Base-by-base conservation (phyloP, 2,329 filamentous ascomycete genomes). In the Colletotrichum paranaense region DNA sequence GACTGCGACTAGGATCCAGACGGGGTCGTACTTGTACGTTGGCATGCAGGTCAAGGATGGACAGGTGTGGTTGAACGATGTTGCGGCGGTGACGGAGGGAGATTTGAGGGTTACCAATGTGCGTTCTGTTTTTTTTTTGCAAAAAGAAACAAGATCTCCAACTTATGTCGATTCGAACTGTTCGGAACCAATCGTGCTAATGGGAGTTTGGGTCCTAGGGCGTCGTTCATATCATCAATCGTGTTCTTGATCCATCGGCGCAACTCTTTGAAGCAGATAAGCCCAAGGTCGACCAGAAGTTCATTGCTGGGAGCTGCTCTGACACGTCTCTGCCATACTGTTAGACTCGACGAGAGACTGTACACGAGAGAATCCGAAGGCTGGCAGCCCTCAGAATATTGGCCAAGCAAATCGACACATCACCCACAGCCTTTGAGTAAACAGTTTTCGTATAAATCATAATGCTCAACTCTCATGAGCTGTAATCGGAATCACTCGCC, bases 241-340 rank as follows among this genome's bases (percentile, higher is more conserved):
- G 72, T 2, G 71, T 79, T 11, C 49, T 80, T 9, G 76, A 79
- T 28, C 78, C 78, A 5, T 78, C 76, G 8, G 75, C 77, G 4
- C 77, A 77, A 72, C 62, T 79, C 22, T 78, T 78, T 53, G 77
- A 78, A 59, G 67, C 53, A 9, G 78, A 80, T 64, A 35, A 77
- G 32, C 72, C 75, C 5, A 77, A 75, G 68, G 74, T 69, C 5
- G 71, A 60, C 3, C 78, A 79, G 30, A 73, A 62, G 12, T 80
- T 78, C 53, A 79, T 78, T 62, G 72, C 77, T 22, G 77, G 77
- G 6, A 79, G 79, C 66, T 80, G 76, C 60, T 79, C 77, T 24
- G 77, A 79, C 30, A 77, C 76, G 1, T 72, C 69, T 6, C 58
- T 80, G 42, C 76, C 77, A 14, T 80, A 78, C 24, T 79, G 76